These are phyloP conservation scores for Digitaria exilis DNA, from an alignment of 202 grass and related monocot species.

Conservation along the genomic window DNA sequence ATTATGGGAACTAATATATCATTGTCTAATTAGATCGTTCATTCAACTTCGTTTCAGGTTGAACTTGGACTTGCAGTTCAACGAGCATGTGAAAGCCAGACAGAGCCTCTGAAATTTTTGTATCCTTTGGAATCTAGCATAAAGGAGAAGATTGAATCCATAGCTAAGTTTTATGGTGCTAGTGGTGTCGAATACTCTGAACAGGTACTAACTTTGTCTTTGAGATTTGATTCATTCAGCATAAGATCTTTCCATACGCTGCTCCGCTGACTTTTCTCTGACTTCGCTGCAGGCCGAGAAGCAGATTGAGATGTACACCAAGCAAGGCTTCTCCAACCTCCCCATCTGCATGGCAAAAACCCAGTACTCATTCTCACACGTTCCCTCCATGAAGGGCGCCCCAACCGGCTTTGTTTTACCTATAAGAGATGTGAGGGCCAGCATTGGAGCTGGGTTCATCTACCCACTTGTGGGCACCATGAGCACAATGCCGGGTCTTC, in stretches of 20 bases:
- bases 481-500: constrained; percentile 96
- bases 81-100: constrained; percentile 84
- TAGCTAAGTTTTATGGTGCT: constrained; percentile 92
- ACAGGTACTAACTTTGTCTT: constrained; percentile 51
- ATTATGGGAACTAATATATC: neutral
- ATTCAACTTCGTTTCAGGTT: constrained; percentile 58
- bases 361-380: constrained; percentile 94
- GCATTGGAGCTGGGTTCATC: constrained; percentile 95
- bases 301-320: constrained; percentile 94
- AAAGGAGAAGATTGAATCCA: constrained; percentile 94
- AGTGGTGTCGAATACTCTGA: constrained; percentile 91
- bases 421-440: constrained; percentile 85
- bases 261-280: constrained; percentile 13
- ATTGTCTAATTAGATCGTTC: neutral
- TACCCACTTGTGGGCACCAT: constrained; percentile 92
- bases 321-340: constrained; percentile 86
- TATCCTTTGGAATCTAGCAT: constrained; percentile 86
- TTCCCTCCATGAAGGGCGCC: constrained; percentile 78
- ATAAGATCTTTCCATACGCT: neutral
- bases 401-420: constrained; percentile 70
- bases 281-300: constrained; percentile 67
- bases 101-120: constrained; percentile 74
- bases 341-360: constrained; percentile 99
- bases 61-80: constrained; percentile 93
- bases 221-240: neutral